phyloP scores from a whole-genome alignment of 192 early-diverging fungal genomes.

The Chytriomyces sp. region DNA sequence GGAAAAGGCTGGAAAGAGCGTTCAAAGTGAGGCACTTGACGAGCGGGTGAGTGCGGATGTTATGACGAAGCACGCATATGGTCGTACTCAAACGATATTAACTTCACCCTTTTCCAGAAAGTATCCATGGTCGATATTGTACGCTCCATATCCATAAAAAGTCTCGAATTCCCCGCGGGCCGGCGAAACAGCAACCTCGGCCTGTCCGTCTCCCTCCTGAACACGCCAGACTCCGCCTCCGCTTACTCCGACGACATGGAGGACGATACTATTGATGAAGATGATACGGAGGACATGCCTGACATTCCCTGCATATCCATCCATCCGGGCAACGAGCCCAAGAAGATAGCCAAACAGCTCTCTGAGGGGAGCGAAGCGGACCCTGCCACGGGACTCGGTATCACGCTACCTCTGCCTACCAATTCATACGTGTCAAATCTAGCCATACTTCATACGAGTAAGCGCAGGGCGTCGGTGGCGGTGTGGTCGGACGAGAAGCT shows the following conservation, averaged over 20 bases:
- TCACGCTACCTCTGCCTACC: too few species aligned
- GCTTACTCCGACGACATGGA: background rate
- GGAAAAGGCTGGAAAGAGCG: slow-evolving; percentile 38
- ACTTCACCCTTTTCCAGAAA: slow-evolving; percentile 1
- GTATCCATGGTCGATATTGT: slow-evolving; percentile 16
- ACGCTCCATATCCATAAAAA: background rate
- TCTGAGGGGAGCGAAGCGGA: slow-evolving; percentile 7
- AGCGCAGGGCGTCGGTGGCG: slow-evolving; percentile 70
- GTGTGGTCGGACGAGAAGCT: slow-evolving; percentile 77
- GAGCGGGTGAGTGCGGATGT: background rate
- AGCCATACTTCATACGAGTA: slow-evolving; percentile 25
- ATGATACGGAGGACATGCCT: slow-evolving; percentile 9
- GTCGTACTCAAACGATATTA: slow-evolving; percentile 7
- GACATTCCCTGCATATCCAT: slow-evolving; percentile 16
- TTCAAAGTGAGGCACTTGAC: background rate
- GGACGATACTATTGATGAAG: slow-evolving; percentile 18
- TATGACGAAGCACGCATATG: too few species aligned
- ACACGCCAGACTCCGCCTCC: background rate
- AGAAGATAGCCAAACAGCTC: background rate
- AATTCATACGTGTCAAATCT: slow-evolving; percentile 20
- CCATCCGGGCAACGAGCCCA: background rate
- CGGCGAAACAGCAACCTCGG: slow-evolving; percentile 8
- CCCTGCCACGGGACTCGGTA: too few species aligned
- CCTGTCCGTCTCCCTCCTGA: background rate
- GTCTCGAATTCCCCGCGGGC: slow-evolving; percentile 1